Percentiles rank a stretch among this genome's conserved stretches.
phyloP scores from a whole-genome alignment of 352 stramenopile genomes.

The Globisporangium polare region DNA sequence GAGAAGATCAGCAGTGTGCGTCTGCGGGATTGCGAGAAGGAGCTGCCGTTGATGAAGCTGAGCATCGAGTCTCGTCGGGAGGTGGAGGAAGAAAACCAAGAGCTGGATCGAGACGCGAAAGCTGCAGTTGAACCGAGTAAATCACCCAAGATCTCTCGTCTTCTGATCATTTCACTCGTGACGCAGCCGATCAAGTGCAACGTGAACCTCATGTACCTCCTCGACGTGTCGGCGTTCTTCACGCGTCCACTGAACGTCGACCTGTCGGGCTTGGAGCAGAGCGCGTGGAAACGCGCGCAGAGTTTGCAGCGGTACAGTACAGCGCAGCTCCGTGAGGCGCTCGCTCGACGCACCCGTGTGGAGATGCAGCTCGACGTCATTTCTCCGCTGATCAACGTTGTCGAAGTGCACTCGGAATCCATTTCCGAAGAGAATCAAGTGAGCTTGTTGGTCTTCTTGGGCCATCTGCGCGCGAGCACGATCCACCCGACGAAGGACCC shows the following conservation, averaged over 20 bases:
- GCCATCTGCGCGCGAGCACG: constrained; percentile 66
- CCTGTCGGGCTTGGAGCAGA: constrained; percentile 65
- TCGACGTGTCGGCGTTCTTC: constrained; percentile 67
- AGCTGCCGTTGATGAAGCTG: constrained; percentile 66
- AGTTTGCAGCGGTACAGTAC: constrained; percentile 74
- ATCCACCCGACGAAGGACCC: constrained; percentile 27
- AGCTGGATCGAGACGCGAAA: constrained; percentile 12
- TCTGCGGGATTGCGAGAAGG: constrained; percentile 60
- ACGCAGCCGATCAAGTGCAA: constrained; percentile 81
- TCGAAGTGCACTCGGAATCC: constrained; percentile 38
- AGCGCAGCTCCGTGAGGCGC: constrained; percentile 64
- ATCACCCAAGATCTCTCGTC: constrained; percentile 14
- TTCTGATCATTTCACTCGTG: constrained; percentile 61
- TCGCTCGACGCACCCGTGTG: constrained; percentile 67
- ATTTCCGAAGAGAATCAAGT: constrained; percentile 28
- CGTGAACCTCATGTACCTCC: constrained; percentile 70
- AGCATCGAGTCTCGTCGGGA: constrained; percentile 41
- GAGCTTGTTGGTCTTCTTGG: constrained; percentile 67
- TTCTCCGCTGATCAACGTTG: constrained; percentile 73
- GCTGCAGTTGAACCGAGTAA: constrained; percentile 2
- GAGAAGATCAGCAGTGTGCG: constrained; percentile 74
- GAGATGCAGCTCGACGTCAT: constrained; percentile 76
- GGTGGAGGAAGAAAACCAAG: constrained; percentile 16
- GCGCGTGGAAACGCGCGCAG: constrained; percentile 68
- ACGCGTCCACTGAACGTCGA: constrained; percentile 70